Base-by-base conservation (phyloP, 2,329 filamentous ascomycete species). In the Aspergillus sp. region DNA sequence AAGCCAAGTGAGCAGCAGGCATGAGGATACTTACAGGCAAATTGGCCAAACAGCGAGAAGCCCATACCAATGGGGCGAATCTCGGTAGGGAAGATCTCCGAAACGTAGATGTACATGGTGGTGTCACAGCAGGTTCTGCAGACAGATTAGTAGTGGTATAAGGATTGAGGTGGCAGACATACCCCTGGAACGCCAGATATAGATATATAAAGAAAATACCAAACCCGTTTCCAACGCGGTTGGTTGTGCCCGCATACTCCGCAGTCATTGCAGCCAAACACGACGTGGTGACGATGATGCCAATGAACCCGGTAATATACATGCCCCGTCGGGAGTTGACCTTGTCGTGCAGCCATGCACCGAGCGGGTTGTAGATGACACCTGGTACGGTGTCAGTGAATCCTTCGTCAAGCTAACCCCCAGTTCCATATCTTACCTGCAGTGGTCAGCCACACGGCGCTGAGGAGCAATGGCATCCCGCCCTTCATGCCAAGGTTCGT, bases 11-110 rank as follows among this genome's bases (percentile, higher is more conserved):
- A 14, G 17, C n/a, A 20, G 4, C 4, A 9, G 6, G 7, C 4
- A 17, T 5, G 11, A 1, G 3, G 2, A 26, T 58, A n/a, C 64
- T 55, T 50, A 68, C 68, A 62, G 2, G 75, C 72, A 54, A 78
- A 79, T 53, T 79, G 76, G 3, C 77, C 78, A 48, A 80, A 79
- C 1, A 81, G 55, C 0, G 75, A 78, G 61, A 79, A 78, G 0
- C 76, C 78, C 69, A 80, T 79, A 8, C 78, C 78, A 30, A 79
- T 80, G 0, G 77, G 72, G 2, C 79, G 71, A 24, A 80, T 77
- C 48, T 79, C 75, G 0, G 76, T 79, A 0, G 76, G 76, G 61
- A 75, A 77, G 16, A 77, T 78, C 61, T 77, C 75, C 2, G 69
- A 68, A 26, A 75, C 67, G 49, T 76, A 77, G 19, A 76, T 65